Percentiles rank a stretch among this genome's conserved stretches.
phyloP scores from a whole-genome alignment of 345 rosid species.

The Eutrema japonicum region DNA sequence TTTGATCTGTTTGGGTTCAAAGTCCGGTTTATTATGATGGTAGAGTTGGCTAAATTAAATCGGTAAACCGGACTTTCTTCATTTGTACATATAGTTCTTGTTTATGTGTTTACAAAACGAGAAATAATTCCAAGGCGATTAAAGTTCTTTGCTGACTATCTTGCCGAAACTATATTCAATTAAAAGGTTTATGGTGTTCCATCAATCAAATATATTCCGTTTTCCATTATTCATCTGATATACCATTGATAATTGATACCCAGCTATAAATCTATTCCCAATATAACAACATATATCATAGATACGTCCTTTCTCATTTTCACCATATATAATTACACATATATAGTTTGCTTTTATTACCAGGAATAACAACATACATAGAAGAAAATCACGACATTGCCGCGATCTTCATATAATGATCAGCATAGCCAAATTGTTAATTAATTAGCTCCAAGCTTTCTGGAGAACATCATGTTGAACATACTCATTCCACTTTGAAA shows the following conservation, averaged over 20 bases:
- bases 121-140: too few species aligned
- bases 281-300: background rate
- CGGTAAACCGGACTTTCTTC: too few species aligned
- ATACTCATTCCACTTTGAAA: slow-evolving; percentile 42
- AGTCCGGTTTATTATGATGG: too few species aligned
- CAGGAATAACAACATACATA: slow-evolving; percentile 34
- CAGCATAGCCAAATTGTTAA: slow-evolving; percentile 11
- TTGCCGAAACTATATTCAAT: background rate
- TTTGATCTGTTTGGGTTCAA: too few species aligned
- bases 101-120: too few species aligned
- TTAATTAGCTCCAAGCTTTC: slow-evolving; percentile 35
- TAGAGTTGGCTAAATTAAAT: too few species aligned
- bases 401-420: background rate
- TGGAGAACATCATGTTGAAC: slow-evolving; percentile 35
- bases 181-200: background rate
- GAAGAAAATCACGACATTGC: slow-evolving; percentile 14
- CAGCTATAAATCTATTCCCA: background rate
- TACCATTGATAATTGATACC: background rate
- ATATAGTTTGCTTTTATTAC: slow-evolving; percentile 31
- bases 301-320: slow-evolving; percentile 14
- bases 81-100: too few species aligned
- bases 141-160: background rate
- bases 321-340: slow-evolving; percentile 26
- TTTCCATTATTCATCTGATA: background rate
- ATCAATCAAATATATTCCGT: background rate